Percentiles rank a stretch among this genome's conserved stretches.
These are phyloP conservation scores for Coemansia sp. DNA, from an alignment of 192 early-diverging fungal genomes.

Conservation along the genomic window DNA sequence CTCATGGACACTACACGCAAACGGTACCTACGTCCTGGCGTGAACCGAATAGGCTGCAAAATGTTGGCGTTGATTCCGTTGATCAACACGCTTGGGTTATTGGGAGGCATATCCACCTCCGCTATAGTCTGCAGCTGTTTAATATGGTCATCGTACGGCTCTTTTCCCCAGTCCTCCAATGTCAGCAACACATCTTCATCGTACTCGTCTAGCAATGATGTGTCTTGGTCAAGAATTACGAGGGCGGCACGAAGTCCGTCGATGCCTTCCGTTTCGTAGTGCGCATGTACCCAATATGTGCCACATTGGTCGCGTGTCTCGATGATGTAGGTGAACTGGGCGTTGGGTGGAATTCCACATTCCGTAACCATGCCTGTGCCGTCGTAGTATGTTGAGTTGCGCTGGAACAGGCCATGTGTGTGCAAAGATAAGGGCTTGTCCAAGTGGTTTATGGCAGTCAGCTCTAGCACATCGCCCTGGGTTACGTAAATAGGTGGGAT, in stretches of 20 bases:
- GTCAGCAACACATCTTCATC: conserved; percentile 65
- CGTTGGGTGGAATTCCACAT: conserved; percentile 70
- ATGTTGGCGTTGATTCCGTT: conserved; percentile 51
- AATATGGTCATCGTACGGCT: conserved; percentile 38
- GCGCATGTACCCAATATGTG: conserved; percentile 82
- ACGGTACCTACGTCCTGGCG: conserved; percentile 73
- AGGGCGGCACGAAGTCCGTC: conserved; percentile 75
- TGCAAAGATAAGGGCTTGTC: conserved; percentile 65
- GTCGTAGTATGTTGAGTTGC: conserved; percentile 65
- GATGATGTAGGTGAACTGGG: conserved; percentile 65
- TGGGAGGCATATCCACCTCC: conserved; percentile 3
- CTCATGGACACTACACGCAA: conserved; percentile 79
- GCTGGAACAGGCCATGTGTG: conserved; percentile 78
- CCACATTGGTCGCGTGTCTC: conserved; percentile 62
- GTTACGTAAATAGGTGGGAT: conserved; percentile 38
- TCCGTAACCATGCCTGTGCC: conserved; percentile 67
- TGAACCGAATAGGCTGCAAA: conserved; percentile 58
- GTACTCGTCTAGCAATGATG: conserved; percentile 51
- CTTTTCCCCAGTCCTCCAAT: conserved; percentile 62
- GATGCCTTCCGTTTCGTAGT: conserved; percentile 68
- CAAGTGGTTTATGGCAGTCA: conserved; percentile 57
- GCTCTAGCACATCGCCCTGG: conserved; percentile 22
- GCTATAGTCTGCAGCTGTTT: conserved; percentile 62
- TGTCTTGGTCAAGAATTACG: conserved; percentile 58
- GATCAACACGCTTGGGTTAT: conserved; percentile 1